Conservation (phyloP, 2,329 filamentous ascomycete species). For the Fusarium staphyleae region DNA sequence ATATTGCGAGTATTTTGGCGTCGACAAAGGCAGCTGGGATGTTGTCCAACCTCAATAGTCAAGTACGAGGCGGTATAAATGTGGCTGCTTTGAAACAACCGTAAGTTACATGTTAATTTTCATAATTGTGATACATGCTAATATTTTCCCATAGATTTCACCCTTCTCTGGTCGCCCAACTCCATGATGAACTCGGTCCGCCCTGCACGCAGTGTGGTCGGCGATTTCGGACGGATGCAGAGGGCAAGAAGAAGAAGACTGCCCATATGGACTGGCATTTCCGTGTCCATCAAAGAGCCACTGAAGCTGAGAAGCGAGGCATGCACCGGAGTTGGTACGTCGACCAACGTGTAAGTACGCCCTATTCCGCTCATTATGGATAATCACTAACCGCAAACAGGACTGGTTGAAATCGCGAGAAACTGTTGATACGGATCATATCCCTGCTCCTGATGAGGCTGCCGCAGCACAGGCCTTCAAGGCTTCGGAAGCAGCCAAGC, state of each 20-base stretch:
- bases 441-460: conserved; percentile 45
- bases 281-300: conserved; percentile 86
- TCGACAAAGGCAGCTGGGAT: conserved; percentile 40
- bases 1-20: conserved; percentile 48
- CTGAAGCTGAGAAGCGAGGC: conserved; percentile 83
- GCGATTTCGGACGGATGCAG: conserved; percentile 78
- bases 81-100: conserved; percentile 73
- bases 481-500: conserved; percentile 53
- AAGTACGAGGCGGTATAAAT: conserved; percentile 66
- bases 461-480: conserved; percentile 45
- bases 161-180: conserved; percentile 72
- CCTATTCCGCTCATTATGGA: not conserved
- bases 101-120: conserved; percentile 54
- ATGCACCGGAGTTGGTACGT: conserved; percentile 96
- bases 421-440: conserved; percentile 70
- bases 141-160: conserved; percentile 64
- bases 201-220: conserved; percentile 92
- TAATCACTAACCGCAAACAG: conserved; percentile 52
- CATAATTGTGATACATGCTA: conserved; percentile 3
- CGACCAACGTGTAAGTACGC: conserved; percentile 74
- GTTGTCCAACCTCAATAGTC: conserved; percentile 43
- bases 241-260: conserved; percentile 85
- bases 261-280: conserved; percentile 99
- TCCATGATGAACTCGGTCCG: conserved; percentile 84
- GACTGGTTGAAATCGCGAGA: conserved; percentile 93